Evolutionary conservation across 805 yeast genomes (phyloP), one percentile per base, ranked within the genome.

Genomic region (Ogataea angusta): DNA sequence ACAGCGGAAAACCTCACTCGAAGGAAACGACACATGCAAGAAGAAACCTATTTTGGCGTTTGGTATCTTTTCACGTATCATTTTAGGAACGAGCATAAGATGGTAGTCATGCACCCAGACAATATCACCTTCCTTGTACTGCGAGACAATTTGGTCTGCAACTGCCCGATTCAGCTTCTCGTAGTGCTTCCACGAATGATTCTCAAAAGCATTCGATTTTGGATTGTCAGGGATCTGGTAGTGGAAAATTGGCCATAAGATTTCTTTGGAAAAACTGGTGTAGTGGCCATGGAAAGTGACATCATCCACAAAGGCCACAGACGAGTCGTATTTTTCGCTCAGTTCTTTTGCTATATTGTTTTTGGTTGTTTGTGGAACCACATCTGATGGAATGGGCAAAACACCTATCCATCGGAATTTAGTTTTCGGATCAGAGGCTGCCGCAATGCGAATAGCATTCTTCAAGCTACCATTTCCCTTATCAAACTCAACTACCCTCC

Each of bases 101-200:
- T 93, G 98, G 59, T 91, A 91, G 63, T 91, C 99, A 60, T 91
- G 95, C 38, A 91, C 72, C 98, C 98, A 93, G 45, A 91, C 73
- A 29, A 78, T 69, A 59, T 91, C 96, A 30, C 85, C 88, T 1
- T 73, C 73, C 51, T 80, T 77, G 62, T 91, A 90, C 1, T 69
- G 66, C 26, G 72, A 74, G 2, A 84, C 76, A 33, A 91, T 72
- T 49, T 75, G 76, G 40, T 89, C 85, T 0, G 98, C 97, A 54
- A 90, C 75, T 32, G 75, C 61, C 59, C 82, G 87, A 56, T 93
- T 93, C 47, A 91, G 71, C 1, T 70, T 64, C 49, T 77, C 78
- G 62, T 91, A 91, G 56, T 83, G 82, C 18, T 79, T 79, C 96
- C 97, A 91, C 1, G 96, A 87, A 59, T 89, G 95, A 50, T 87